Base-by-base conservation (phyloP, 805 yeast genomes). In the Barnettozyma siamensis region DNA sequence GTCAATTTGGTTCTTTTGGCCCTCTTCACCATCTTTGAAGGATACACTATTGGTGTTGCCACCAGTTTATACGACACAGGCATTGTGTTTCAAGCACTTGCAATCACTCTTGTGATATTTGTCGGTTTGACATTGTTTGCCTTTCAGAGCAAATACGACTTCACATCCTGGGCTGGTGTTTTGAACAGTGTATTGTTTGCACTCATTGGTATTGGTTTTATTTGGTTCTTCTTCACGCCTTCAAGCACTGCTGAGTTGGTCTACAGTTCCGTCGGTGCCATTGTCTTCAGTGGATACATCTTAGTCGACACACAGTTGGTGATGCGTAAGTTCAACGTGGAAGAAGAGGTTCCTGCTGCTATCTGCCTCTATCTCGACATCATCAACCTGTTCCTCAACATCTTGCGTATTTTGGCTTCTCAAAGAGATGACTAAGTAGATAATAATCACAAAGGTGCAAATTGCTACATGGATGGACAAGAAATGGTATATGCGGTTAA, bases 301-400 rank as follows among this genome's bases (percentile, higher is more conserved):
- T 63, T 88, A 38, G 76, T 86, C 35, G 96, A 88, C 60, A 88
- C 95, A 17, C 95, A 88, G 62, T 59, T 77, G 51, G 76, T 88
- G 42, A 73, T 88, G 78, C 78, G 82, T 56, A 78, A 76, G 42
- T 78, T 70, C 51, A 82, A 80, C 54, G 80, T 88, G 33, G 96
- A 88, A 51, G 95, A 88, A 51, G 95, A 86, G 55, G 73, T 88
- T n/a, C 73, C 78, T 31, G 91, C 94, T 38, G 78, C 91, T 13
- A 78, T 88, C 57, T 66, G 76, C 50, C 70, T 88, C 47, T 88
- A 88, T 60, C 71, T 88, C 68, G 96, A 88, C 59, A 75, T 87
- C 35, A 69, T 88, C 63, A 88, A 88, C 63, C 70, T 88, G 63
- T 88, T 88, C 67, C 59, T 88, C 48, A 78, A 76, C 62, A 79